Percentiles rank a stretch among this genome's conserved stretches.
phyloP scores from a whole-genome alignment of 2,329 filamentous ascomycete genomes.

The Gyromitra esculenta region DNA sequence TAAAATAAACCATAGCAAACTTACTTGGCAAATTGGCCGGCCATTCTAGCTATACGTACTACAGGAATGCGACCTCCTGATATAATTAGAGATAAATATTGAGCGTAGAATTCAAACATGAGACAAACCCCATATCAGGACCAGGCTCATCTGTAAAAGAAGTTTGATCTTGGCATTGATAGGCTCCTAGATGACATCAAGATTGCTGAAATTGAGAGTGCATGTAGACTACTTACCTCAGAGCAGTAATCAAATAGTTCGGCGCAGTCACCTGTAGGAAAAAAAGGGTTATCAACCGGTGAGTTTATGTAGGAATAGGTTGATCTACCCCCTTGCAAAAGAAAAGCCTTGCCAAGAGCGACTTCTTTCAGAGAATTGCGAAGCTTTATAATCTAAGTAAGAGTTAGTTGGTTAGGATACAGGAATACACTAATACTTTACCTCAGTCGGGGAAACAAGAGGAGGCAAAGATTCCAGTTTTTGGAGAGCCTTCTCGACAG shows the following conservation, averaged over 20 bases:
- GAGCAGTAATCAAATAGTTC: constrained; percentile 96
- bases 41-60: constrained; percentile 93
- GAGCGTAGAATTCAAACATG: constrained; percentile 60
- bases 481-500: constrained; percentile 69
- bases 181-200: constrained; percentile 69
- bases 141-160: constrained; percentile 93
- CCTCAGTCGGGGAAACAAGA: constrained; percentile 78
- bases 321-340: constrained; percentile 80
- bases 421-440: constrained; percentile 6
- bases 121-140: constrained; percentile 86
- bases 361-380: constrained; percentile 84
- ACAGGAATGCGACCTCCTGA: constrained; percentile 75
- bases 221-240: constrained; percentile 38
- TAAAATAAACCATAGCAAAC: constrained; percentile 55
- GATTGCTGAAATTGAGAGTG: neutral
- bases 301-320: neutral
- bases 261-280: constrained; percentile 74
- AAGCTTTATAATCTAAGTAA: constrained; percentile 73
- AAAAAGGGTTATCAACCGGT: constrained; percentile 54
- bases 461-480: constrained; percentile 78
- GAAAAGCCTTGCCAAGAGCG: constrained; percentile 87
- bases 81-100: constrained; percentile 6
- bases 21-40: constrained; percentile 91
- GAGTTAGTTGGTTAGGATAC: neutral
- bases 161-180: constrained; percentile 98